A percentile compares a stretch with the other conserved stretches of the same genome.
These are phyloP conservation scores for Pilaira anomala DNA, from an alignment of 192 early-diverging fungal genomes.

Conservation along the genomic window DNA sequence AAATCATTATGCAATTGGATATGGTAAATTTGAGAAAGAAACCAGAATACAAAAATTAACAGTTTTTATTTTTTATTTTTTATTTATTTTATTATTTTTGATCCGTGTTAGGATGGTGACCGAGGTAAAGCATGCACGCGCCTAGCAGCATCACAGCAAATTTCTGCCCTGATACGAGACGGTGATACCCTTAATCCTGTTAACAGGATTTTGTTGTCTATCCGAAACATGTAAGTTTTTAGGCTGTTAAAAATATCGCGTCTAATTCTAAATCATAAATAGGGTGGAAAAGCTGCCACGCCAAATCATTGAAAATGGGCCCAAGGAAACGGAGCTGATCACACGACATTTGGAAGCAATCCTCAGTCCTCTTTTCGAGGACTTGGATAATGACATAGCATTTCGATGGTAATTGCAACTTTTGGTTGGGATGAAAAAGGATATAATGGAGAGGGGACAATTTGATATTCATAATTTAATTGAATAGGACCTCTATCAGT, in stretches of 20 bases:
- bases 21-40: neutral
- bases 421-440: neutral
- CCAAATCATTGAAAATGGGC: conserved; percentile 1
- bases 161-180: neutral
- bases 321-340: conserved; percentile 3
- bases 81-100: no score
- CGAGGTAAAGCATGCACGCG: neutral
- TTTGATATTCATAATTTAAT: conserved; percentile 6
- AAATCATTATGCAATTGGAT: neutral
- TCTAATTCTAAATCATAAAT: conserved; percentile 2
- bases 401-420: neutral
- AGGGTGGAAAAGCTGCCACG: conserved; percentile 6
- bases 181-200: neutral
- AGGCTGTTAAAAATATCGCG: neutral
- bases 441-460: neutral
- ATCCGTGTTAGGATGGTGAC: conserved; percentile 8
- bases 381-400: conserved; percentile 7
- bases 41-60: no score
- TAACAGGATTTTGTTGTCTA: conserved; percentile 4
- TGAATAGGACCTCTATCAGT: conserved; percentile 5
- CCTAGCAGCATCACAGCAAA: neutral
- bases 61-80: conserved; percentile 1
- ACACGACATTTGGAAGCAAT: conserved; percentile 12
- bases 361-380: conserved; percentile 5
- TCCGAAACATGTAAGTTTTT: conserved; percentile 9